Evolutionary conservation across 2,329 filamentous ascomycete genomes (phyloP).

Genomic region (Ophiostoma sp.): DNA sequence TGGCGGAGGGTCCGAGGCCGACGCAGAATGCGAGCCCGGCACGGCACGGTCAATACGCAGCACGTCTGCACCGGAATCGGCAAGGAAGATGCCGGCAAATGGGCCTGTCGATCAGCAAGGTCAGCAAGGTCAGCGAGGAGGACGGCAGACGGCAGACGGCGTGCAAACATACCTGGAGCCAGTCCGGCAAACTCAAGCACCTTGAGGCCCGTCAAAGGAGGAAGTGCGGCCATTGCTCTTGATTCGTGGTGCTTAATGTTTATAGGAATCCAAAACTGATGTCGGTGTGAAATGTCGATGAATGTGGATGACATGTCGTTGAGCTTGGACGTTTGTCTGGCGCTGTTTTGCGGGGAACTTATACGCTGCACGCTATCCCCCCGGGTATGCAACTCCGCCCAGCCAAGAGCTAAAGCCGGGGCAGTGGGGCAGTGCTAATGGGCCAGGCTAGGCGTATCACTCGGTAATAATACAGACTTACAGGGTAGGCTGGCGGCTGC

Average conservation of each 20-base stretch:
- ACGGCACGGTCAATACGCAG: conserved; percentile 72
- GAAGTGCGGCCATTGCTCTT: conserved; percentile 36
- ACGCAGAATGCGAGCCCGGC: conserved; percentile 37
- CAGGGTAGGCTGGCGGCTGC: neutral
- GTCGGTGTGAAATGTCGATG: neutral
- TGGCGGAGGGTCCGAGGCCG: conserved; percentile 36
- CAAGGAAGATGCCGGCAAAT: conserved; percentile 81
- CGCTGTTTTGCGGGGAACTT: conserved; percentile 8
- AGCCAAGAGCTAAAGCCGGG: neutral
- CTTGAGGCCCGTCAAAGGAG: conserved; percentile 48
- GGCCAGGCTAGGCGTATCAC: neutral
- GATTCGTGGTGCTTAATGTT: neutral
- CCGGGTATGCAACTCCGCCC: conserved; percentile 13
- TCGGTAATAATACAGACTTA: neutral
- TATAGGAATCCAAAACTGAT: no score
- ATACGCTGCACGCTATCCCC: conserved; percentile 2
- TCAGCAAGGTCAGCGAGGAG: no score
- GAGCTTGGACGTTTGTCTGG: neutral
- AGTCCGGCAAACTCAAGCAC: conserved; percentile 58
- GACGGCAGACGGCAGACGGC: no score
- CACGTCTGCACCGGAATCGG: conserved; percentile 83
- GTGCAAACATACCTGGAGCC: conserved; percentile 50
- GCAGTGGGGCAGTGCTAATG: neutral
- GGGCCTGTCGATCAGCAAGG: conserved; percentile 48
- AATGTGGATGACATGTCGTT: neutral